Base-by-base conservation (phyloP, 352 stramenopile genomes). In the Phytophthora pini region DNA sequence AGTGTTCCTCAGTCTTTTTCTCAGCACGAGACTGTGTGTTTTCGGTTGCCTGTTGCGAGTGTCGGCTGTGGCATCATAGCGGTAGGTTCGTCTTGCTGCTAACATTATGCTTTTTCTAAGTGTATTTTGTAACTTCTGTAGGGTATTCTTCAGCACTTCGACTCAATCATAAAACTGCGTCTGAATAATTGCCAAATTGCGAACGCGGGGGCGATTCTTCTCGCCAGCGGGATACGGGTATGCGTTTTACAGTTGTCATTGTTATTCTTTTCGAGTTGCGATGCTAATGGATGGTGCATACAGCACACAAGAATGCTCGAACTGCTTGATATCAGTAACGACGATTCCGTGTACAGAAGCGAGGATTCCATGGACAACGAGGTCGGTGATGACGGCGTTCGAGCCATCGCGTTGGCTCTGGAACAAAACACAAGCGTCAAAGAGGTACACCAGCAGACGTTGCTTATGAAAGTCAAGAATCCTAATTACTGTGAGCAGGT, bases 131-230 rank as follows among this genome's bases (percentile, higher is more conserved):
- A 3, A 26, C 24, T 3, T 47, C 9, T 38, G 20, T 24, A 85
- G 74, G 32, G 53, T 12, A 29, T 75, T 32, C 51, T 81, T 2
- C 56, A 56, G 17, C 22, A 29, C 5, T 51, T 59, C 2, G 44
- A 29, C 15, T 48, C 36, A 7, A 36, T 77, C 20, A 26, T 79
- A 2, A 65, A 61, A 22, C 24, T 85, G 31, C 67, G 63, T 9
- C 61, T 86, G 24, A 72, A 76, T 31, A 70, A 70, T 45, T 86
- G 77, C n/a, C 68, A 82, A 29, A 70, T 86, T 31, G 59, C 77
- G 1, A 70, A 81, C 20, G 77, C 72, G 10, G 77, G 77, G n/a
- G 74, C 56, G 10, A 74, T 83, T 38, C 34, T 83, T 15, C 69
- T 86, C n/a, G 65, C 74, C 5, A 82, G 66, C 20, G 74, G 58